Evolutionary conservation across 2,329 filamentous ascomycete genomes (phyloP), one percentile per base, ranked within the genome.

Genomic region (Ramichloridium luteum): DNA sequence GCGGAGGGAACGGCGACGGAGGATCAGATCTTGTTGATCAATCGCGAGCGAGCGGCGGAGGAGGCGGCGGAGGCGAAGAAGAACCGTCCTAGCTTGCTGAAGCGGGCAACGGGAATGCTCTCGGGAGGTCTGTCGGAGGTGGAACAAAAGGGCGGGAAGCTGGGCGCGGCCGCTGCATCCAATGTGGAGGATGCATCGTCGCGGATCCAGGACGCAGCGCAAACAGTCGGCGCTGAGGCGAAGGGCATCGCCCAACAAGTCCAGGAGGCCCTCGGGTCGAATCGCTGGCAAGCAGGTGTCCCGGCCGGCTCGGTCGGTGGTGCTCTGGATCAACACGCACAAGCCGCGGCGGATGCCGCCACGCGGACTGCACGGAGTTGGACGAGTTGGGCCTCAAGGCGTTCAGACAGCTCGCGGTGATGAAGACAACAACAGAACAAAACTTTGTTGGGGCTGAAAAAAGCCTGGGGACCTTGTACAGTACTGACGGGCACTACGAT

Each of bases 11-110:
- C 39, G 10, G 66, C 66, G 13, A 59, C 59, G 3, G 59, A 68
- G 34, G 63, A 66, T 23, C 65, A 72, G 44, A 54, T 62, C n/a
- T 52, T 64, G 18, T 58, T 71, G 16, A 57, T 72, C 18, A 58
- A 63, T 28, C 56, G 60, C 52, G 77, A 84, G 52, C 63, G 77
- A 10, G 76, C 79, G 50, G 65, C 70, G 30, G 63, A 76, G 42
- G 70, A 69, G 45, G 62, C 66, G 25, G 71, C 74, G 27, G 43
- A 45, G 26, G 47, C 44, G 20, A 51, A 49, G 36, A 49, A 50
- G 47, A 50, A 51, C 26, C 43, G 49, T 37, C 53, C 53, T 16
- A 56, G 56, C 6, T 40, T 58, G 27, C 51, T 58, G 30, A 52
- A 49, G 39, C 43, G 49, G 28, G 44, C 48, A 12, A 54, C 47